Conservation (phyloP, 495 filamentous ascomycete genomes). For the Aspergillus hancockii region DNA sequence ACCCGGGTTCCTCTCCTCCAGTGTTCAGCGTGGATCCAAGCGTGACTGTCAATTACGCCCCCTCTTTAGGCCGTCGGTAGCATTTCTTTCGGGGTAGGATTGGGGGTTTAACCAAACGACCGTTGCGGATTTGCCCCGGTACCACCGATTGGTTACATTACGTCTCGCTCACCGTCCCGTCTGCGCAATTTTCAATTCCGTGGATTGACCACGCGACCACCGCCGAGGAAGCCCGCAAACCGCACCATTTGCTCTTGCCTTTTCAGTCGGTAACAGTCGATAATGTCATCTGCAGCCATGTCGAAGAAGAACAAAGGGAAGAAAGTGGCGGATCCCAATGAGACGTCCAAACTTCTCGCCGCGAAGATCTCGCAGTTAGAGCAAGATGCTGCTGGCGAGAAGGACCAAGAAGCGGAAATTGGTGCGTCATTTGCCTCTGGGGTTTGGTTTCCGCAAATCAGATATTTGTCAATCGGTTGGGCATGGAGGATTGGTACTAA, state of each 20-base stretch:
- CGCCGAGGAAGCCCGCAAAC: constrained; percentile 12
- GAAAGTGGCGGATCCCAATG: constrained; percentile 74
- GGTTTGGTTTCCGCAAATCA: constrained; percentile 4
- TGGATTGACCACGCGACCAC: constrained; percentile 27
- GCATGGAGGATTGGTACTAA: constrained; percentile 21
- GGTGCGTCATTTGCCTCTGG: constrained; percentile 62
- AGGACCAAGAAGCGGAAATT: constrained; percentile 94
- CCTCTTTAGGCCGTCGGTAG: background rate
- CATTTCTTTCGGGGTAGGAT: background rate
- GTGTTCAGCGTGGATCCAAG: constrained; percentile 18
- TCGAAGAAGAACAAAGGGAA: constrained; percentile 72
- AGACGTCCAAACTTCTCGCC: constrained; percentile 85
- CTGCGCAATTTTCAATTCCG: constrained; percentile 28
- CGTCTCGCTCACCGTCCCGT: constrained; percentile 21
- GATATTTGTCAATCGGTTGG: background rate
- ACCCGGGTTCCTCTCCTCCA: constrained; percentile 28
- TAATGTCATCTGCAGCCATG: constrained; percentile 47
- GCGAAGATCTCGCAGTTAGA: constrained; percentile 96
- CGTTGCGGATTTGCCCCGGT: constrained; percentile 16
- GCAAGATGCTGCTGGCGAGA: constrained; percentile 86
- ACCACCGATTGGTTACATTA: constrained; percentile 19
- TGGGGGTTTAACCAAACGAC: constrained; percentile 3
- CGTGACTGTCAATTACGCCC: constrained; percentile 10
- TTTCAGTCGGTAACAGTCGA: background rate
- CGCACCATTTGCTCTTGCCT: constrained; percentile 1